Base-by-base conservation (phyloP, 1,284 basidiomycete genomes). In the Termitomyces sp. region DNA sequence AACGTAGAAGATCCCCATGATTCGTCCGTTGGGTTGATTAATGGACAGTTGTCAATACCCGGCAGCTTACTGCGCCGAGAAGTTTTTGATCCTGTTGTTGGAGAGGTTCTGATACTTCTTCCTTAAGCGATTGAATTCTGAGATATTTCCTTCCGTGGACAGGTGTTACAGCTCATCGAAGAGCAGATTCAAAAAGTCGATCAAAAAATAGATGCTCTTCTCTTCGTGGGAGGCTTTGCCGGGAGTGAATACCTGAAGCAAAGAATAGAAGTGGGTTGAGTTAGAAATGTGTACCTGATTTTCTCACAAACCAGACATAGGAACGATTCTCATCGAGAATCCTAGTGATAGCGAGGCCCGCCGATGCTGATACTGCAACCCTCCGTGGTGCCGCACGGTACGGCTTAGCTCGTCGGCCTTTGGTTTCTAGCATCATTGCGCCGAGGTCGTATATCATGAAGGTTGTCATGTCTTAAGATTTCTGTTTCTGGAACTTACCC, bases 181-280 rank as follows among this genome's bases (percentile, higher is more conserved):
- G 81, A 84, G 21, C 89, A 92, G 68, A 73, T 83, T 37, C 71
- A 70, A 57, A 78, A 75, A 62, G 76, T 84, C 46, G 77, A 84
- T 61, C 82, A 84, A 61, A 74, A 72, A 35, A 80, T 91, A 61
- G 81, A 91, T 72, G 88, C 87, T 14, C 69, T 92, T 34, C 78
- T 92, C 58, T 80, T 91, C 61, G 90, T 92, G 62, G 89, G 90
- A 68, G 90, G 90, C 50, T 92, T 92, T 67, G 85, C 88, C 41
- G 87, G 84, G 10, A 87, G 86, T 66, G 83, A 88, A 64, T 91
- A 92, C 66, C 71, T 91, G 54, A 89, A 86, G 68, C 77, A 80
- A 62, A 78, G 80, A 57, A 83, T 91, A 35, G 77, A 88, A 74
- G 87, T 85, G 59, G 61, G 74, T 71, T 41, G n/a, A 47, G 11